Base-by-base conservation (phyloP, 805 yeast genomes). In the Yarrowia keelungensis region DNA sequence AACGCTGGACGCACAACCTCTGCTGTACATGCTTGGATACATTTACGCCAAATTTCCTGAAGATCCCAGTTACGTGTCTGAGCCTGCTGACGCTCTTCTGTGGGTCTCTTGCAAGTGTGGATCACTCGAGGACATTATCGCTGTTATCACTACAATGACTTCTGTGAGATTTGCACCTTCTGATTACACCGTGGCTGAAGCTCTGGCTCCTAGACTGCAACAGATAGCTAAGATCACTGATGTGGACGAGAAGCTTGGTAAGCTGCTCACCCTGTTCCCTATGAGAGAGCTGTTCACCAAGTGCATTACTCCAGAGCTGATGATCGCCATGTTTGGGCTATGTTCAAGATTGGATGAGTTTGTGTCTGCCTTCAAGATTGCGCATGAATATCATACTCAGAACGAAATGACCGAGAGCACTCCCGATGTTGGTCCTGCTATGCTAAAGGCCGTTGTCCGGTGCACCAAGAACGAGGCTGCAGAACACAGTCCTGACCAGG, bases 281-380 rank as follows among this genome's bases (percentile, higher is more conserved):
- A 39, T 62, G 9, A 14, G 67, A 62, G 38, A 56, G 4, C n/a
- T 22, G 2, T 62, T 62, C 38, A 11, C 11, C 16, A 9, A 19
- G 26, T n/a, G 39, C 16, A 8, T n/a, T 5, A 2, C 39, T 5
- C 45, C 67, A 11, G 26, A 38, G 22, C 8, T 38, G 22, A 39
- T 47, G 4, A 0, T 39, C 3, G 7, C 19, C 32, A 38, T 49
- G 45, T 49, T 62, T 32, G 47, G 46, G 8, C 47, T 62, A 8
- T 47, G 67, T 16, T 62, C 67, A 5, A 46, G 67, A 41, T 9
- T 62, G 56, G 67, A 62, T 41, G 67, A 62, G 56, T 62, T 47
- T 32, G 39, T 39, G 15, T 62, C 67, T 19, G 56, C 56, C 8
- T 62, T 62, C 67, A 47, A 62, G 26, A 19, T 12, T 46, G 56